Conservation (phyloP, 208 protist species). For the Acanthamoeba lenticulata region DNA sequence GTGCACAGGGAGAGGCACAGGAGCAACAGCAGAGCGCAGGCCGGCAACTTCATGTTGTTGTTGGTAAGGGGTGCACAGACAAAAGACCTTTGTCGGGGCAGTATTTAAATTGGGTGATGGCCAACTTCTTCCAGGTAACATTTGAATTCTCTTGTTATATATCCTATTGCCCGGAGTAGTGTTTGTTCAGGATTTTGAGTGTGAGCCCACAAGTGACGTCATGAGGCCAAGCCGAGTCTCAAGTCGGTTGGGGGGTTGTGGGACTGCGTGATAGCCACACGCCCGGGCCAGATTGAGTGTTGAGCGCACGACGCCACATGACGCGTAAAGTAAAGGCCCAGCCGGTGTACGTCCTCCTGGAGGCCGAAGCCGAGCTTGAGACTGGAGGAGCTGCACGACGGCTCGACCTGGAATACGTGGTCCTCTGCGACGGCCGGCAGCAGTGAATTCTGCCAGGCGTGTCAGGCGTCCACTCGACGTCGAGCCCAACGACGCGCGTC, state of each 20-base stretch:
- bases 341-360: not conserved
- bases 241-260: too few relatives aligned
- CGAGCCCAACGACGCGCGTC: slow-evolving; percentile 10
- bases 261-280: too few relatives aligned
- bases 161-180: too few relatives aligned
- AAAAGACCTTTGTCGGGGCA: too few relatives aligned
- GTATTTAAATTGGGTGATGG: too few relatives aligned
- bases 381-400: not conserved
- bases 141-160: too few relatives aligned
- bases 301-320: not conserved
- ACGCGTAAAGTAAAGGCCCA: not conserved
- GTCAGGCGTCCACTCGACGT: slow-evolving; percentile 54
- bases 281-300: not conserved
- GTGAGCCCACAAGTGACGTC: too few relatives aligned
- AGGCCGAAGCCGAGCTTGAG: slow-evolving; percentile 55
- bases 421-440: not conserved
- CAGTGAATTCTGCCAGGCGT: not conserved
- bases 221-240: too few relatives aligned
- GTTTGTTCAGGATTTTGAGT: too few relatives aligned
- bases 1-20: not conserved
- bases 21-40: not conserved
- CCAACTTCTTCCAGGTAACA: too few relatives aligned
- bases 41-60: too few relatives aligned
- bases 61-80: too few relatives aligned
- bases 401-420: slow-evolving; percentile 41